Base-by-base conservation (phyloP, 495 filamentous ascomycete genomes). In the Penicillium taxi region DNA sequence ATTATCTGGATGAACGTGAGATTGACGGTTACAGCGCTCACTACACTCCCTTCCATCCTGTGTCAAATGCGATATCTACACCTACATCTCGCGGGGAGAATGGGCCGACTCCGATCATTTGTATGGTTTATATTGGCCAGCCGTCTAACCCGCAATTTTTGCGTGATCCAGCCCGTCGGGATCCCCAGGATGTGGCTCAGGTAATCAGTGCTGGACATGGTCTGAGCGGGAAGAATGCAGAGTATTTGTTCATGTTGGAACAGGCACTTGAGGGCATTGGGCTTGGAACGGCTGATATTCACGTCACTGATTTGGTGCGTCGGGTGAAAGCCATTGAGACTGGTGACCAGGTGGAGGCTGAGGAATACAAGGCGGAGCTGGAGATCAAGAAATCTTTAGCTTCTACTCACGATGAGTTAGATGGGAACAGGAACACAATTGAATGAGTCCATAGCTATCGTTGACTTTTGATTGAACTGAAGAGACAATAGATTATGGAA, bases 11-110 rank as follows among this genome's bases (percentile, higher is more conserved):
- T 55, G 88, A 94, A 39, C 82, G 93, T 9, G 93, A 99, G 63
- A 94, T 96, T 48, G 91, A 96, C 56, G 93, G 93, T 5, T 96
- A 96, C 55, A 83, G 75, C 21, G 87, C 91, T 44, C 86, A 93
- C 53, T 85, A 85, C 59, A 89, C 85, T 14, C 77, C 80, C 1
- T 94, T 94, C 59, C 67, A 84, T 53, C 74, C 82, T 7, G 66
- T 73, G 9, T 51, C 67, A 36, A 16, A 26, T 1, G 8, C 26
- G 12, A 14, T 7, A 11, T 29, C 26, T 12, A 14, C 26, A 1
- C 7, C 12, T 2, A n/a, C 26, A 29, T 13, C n/a, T 9, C n/a
- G n/a, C 28, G 15, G 27, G 22, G 6, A 25, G 13, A 33, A 18
- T 41, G 9, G 17, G n/a, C 12, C 31, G 4, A 40, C 52, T 9